phyloP scores from a whole-genome alignment of 805 yeast species.

The Wickerhamiella vanderwaltii region DNA sequence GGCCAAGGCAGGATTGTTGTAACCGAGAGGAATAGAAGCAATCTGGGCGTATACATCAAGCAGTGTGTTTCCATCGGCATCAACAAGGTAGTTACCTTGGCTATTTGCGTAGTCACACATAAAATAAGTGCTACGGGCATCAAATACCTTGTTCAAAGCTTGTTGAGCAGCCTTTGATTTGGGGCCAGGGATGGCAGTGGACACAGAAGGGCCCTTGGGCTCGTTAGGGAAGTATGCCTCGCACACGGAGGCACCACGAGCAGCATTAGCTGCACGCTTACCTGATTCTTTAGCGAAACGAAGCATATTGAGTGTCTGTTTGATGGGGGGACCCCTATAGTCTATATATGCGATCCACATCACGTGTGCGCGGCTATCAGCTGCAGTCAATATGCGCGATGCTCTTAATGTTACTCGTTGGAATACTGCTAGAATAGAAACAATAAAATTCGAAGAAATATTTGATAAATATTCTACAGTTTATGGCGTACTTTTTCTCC shows the following conservation, averaged over 20 bases:
- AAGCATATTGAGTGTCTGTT: background rate
- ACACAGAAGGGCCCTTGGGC: slow-evolving; percentile 57
- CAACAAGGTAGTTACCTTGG: slow-evolving; percentile 65
- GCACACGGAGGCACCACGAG: slow-evolving; percentile 18
- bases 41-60: slow-evolving; percentile 75
- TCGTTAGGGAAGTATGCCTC: slow-evolving; percentile 53
- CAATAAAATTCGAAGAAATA: too few species aligned
- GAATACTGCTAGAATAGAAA: too few species aligned
- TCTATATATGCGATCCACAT: background rate
- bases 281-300: slow-evolving; percentile 1
- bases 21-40: slow-evolving; percentile 75
- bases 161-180: slow-evolving; percentile 40
- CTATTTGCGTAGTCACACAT: slow-evolving; percentile 67
- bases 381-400: too few species aligned
- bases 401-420: too few species aligned
- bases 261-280: background rate
- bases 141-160: slow-evolving; percentile 49
- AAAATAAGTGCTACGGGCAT: slow-evolving; percentile 61
- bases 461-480: too few species aligned
- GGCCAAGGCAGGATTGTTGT: slow-evolving; percentile 67
- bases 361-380: slow-evolving; percentile 8
- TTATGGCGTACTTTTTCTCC: too few species aligned
- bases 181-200: slow-evolving; percentile 70
- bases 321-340: background rate
- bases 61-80: slow-evolving; percentile 63